Base-by-base conservation (phyloP, 2,329 filamentous ascomycete genomes). In the Fusarium tricinctum region DNA sequence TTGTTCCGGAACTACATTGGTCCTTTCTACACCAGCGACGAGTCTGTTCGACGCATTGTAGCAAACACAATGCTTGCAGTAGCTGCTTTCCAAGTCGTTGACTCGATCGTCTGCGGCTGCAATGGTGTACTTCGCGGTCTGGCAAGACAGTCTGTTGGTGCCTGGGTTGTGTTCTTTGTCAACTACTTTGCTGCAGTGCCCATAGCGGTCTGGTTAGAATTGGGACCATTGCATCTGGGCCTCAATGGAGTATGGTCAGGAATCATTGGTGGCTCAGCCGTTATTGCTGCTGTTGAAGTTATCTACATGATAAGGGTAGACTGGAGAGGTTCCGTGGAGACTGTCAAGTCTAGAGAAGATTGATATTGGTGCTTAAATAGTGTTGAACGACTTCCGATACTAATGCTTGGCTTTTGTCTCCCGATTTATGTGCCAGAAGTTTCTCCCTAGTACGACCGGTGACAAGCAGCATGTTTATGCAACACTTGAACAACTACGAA, bases 141-240 rank as follows among this genome's bases (percentile, higher is more conserved):
- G 17, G 67, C 66, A 0, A 63, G 46, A 2, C 68, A 70, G 3
- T 51, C 50, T 10, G 48, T 70, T 1, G 68, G 67, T 3, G 67
- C 67, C 0, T 68, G 63, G 67, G 50, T 68, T 3, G 67, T 70
- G 1, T 57, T 65, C n/a, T 38, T 63, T 0, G 54, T 70, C 13
- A 70, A 70, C 17, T 70, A 70, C n/a, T 15, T 70, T 0, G 54
- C 51, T 6, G 67, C 67, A 3, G 67, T 70, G 14, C 67, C 67
- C 1, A 23, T 70, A 1, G 67, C 67, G 0, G 15, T 70, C 3
- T 70, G 63, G 63, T 1, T 70, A 1, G 67, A 68, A 2, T 4
- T 70, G 5, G 67, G 67, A 1, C 46, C 63, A 13, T 38, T 26
- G 4, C 8, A 51, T 2, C 26, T 60, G 6, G 67, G 63, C 0